phyloP scores from a whole-genome alignment of 106 monocot genomes.

The Platanthera zijinensis region DNA sequence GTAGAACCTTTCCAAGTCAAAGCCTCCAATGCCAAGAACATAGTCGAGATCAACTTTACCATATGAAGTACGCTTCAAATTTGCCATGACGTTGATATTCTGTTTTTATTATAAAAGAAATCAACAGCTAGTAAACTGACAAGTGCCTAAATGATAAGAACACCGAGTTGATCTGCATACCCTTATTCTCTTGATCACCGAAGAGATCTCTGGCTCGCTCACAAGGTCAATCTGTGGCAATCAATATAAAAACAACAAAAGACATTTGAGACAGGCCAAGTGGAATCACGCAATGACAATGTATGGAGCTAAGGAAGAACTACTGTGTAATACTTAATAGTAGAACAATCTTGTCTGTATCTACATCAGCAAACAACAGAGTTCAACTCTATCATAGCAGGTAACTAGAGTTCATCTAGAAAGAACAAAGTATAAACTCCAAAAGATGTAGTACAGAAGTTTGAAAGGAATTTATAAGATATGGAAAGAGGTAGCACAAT shows the following conservation, averaged over 20 bases:
- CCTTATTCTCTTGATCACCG: slow-evolving; percentile 72
- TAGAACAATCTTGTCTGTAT: neutral
- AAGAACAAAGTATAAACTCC: neutral
- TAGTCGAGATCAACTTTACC: slow-evolving; percentile 95
- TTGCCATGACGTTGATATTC: slow-evolving; percentile 88
- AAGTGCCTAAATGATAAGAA: neutral
- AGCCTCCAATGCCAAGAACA: slow-evolving; percentile 98
- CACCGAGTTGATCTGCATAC: slow-evolving; percentile 21
- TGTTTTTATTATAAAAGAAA: slow-evolving; percentile 21
- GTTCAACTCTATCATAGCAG: neutral
- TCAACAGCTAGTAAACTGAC: neutral
- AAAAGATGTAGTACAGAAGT: neutral
- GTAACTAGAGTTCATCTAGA: neutral
- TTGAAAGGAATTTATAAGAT: neutral
- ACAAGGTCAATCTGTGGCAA: slow-evolving; percentile 77
- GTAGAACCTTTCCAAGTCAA: slow-evolving; percentile 93
- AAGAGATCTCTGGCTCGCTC: slow-evolving; percentile 49
- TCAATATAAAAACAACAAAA: neutral
- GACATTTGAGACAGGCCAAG: neutral
- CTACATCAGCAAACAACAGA: neutral
- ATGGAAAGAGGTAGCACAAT: neutral
- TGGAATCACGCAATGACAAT: neutral
- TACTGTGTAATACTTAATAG: neutral
- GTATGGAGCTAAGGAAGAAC: neutral
- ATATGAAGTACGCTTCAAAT: slow-evolving; percentile 70